Evolutionary conservation across 768 basidiomycete genomes (phyloP).

Genomic region (Mycena pura): DNA sequence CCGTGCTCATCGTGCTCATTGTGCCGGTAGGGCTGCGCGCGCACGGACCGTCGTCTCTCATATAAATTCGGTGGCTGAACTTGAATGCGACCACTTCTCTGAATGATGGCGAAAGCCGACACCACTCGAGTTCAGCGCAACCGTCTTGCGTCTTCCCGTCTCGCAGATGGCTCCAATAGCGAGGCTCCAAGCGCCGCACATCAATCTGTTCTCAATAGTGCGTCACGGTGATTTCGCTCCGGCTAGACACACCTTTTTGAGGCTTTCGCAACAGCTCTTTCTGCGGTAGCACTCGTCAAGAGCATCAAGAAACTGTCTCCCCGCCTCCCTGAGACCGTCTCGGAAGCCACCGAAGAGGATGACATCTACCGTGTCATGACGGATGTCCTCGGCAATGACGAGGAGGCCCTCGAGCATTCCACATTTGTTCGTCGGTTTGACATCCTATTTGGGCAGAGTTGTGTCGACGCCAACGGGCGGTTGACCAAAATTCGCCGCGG

Average conservation of each 20-base stretch:
- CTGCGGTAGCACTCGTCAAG: background rate
- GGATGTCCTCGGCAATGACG: background rate
- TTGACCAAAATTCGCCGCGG: constrained; percentile 5
- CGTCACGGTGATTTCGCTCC: background rate
- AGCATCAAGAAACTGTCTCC: background rate
- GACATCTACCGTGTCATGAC: constrained; percentile 9
- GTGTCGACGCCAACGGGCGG: background rate
- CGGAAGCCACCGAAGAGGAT: constrained; percentile 1
- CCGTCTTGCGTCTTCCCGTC: background rate
- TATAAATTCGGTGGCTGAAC: too few species aligned
- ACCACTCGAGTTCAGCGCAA: too few species aligned
- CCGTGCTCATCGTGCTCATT: too few species aligned
- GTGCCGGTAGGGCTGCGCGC: too few species aligned
- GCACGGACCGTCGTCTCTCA: too few species aligned
- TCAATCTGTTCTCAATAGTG: background rate
- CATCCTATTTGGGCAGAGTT: constrained; percentile 12
- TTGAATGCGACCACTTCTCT: too few species aligned
- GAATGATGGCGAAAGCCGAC: too few species aligned
- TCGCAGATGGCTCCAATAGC: constrained; percentile 3
- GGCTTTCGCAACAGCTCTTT: background rate
- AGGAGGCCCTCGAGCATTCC: background rate
- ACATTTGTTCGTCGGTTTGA: constrained; percentile 12
- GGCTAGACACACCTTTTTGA: constrained; percentile 1
- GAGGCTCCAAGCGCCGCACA: constrained; percentile 7
- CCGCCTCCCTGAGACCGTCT: background rate